These are phyloP conservation scores for Trichosporon sp. DNA, from an alignment of 1,284 basidiomycete species.

Conservation along the genomic window DNA sequence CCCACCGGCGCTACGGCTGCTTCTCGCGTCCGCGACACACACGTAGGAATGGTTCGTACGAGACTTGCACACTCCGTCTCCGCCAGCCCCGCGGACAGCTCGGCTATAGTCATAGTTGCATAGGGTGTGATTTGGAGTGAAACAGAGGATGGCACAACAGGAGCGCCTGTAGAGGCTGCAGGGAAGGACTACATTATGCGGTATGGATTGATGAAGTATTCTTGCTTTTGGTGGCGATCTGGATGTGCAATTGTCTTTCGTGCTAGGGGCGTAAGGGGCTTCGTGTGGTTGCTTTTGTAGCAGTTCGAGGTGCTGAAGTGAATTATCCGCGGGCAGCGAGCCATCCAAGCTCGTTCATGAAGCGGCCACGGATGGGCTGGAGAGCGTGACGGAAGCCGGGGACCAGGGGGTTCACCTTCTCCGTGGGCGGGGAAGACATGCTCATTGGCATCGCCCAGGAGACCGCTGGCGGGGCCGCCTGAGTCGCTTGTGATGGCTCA, in stretches of 20 bases:
- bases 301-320: neutral
- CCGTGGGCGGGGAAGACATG: neutral
- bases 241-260: neutral
- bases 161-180: neutral
- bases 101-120: neutral
- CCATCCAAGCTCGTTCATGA: slow-evolving; percentile 37
- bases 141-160: neutral
- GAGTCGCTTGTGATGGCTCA: neutral
- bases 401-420: slow-evolving; percentile 17
- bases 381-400: slow-evolving; percentile 31
- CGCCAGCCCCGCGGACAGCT: no score
- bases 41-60: neutral
- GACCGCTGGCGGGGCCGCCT: neutral
- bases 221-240: neutral
- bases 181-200: neutral
- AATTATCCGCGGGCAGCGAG: slow-evolving; percentile 12
- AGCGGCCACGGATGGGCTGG: slow-evolving; percentile 25
- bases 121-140: neutral
- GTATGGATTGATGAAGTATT: neutral
- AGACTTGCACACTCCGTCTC: no score
- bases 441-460: slow-evolving; percentile 16
- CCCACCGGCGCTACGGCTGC: no score
- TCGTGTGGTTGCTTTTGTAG: neutral
- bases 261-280: neutral
- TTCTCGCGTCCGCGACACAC: no score